phyloP scores from a whole-genome alignment of 208 protist genomes.

The Leptomonas pyrrhocoris region DNA sequence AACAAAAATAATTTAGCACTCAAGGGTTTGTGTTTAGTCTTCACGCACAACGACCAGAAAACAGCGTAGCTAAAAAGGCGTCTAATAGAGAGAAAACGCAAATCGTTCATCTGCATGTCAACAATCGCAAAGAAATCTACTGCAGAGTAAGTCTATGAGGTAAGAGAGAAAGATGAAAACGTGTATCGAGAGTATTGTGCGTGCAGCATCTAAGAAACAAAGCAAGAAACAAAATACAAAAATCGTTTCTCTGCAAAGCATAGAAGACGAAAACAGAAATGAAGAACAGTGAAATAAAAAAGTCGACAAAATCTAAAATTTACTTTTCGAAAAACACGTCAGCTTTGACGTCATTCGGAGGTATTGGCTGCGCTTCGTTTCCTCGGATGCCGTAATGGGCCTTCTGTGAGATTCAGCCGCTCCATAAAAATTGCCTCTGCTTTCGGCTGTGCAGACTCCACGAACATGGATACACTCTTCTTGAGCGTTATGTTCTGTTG shows the following conservation, averaged over 20 bases:
- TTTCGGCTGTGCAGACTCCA: slow-evolving; percentile 51
- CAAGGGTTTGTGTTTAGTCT: too few relatives aligned
- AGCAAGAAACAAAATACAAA: neutral
- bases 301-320: neutral
- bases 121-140: neutral
- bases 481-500: slow-evolving; percentile 77
- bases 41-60: too few relatives aligned
- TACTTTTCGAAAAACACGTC: neutral
- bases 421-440: slow-evolving; percentile 72
- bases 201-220: neutral
- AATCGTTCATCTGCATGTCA: neutral
- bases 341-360: neutral
- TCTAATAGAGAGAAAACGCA: neutral
- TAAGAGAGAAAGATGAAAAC: neutral
- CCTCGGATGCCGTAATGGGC: slow-evolving; percentile 79
- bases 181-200: neutral
- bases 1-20: too few relatives aligned
- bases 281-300: neutral
- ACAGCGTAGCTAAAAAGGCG: too few relatives aligned
- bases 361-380: slow-evolving; percentile 44
- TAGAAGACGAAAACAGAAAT: neutral
- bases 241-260: neutral
- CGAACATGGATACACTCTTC: slow-evolving; percentile 74
- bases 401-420: slow-evolving; percentile 75
- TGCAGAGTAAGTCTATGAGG: neutral